Evolutionary conservation across 306 rosid species (phyloP).

Genomic region (Cyclanthera cordifolia): DNA sequence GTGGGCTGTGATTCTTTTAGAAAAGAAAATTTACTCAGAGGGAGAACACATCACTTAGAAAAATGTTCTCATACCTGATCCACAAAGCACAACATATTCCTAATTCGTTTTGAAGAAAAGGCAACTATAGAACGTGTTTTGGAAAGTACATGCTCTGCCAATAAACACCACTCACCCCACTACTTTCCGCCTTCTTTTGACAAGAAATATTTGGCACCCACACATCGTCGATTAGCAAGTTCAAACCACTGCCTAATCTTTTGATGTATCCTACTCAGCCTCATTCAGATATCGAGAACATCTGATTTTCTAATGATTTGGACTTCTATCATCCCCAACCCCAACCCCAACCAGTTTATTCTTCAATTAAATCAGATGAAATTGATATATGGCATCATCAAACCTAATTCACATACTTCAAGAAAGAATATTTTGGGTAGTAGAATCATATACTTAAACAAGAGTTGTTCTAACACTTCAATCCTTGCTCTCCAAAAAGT

Average conservation of each 20-base stretch:
- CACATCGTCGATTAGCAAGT: not conserved
- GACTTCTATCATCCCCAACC: not conserved
- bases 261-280: not conserved
- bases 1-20: not conserved
- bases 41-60: not conserved
- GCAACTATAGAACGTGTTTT: not conserved
- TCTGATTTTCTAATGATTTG: not conserved
- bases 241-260: not conserved
- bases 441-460: not conserved
- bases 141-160: not conserved
- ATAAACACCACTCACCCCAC: conserved; percentile 1
- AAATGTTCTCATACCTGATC: not conserved
- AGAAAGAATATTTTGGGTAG: not conserved
- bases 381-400: not conserved
- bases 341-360: not conserved
- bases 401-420: not conserved
- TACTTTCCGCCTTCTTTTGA: not conserved
- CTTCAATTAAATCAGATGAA: not conserved
- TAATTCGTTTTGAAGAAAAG: not conserved
- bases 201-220: conserved; percentile 1
- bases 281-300: not conserved
- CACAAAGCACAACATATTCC: not conserved
- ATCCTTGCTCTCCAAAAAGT: not conserved
- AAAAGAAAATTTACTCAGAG: not conserved
- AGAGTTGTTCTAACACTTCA: not conserved